Base-by-base conservation (phyloP, 2,329 filamentous ascomycete species). In the Neofusicoccum ribis region DNA sequence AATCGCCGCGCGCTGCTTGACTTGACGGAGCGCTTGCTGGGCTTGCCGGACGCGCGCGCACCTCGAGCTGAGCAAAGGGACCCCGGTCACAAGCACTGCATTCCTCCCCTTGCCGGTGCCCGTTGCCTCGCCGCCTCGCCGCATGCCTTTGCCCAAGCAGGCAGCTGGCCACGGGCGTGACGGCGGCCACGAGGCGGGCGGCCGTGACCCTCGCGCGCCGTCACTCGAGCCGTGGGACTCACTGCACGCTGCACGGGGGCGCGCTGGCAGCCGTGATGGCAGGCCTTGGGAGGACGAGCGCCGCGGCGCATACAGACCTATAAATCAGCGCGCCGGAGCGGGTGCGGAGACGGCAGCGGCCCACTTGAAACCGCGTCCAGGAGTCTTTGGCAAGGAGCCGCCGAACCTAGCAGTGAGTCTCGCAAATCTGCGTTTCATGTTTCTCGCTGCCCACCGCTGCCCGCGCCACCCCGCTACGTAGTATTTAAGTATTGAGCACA, bases 371-470 rank as follows among this genome's bases (percentile, higher is more conserved):
- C 54, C 50, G 50, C 50, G 31, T 17, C 50, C 39, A 59, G 54
- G 23, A 59, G 23, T 34, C 54, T 59, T 46, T 59, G 23, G 54
- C 54, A 59, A 20, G 54, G 54, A 59, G 39, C 39, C 54, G 54
- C 54, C 54, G 20, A 43, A 59, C 37, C 39, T 44, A 59, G 60
- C 41, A 52, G 60, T 63, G 39, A 63, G 60, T 63, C 27, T 31
- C 23, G 49, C 23, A 63, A 63, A 54, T 63, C 47, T 52, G 37
- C 52, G 60, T 63, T 63, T 63, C 60, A 63, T 63, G 60, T 63
- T 63, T 63, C 60, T 63, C 60, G 15, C 47, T 41, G 49, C 20
- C 60, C 49, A 12, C 14, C 39, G 9, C 12, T 31, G 27, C 27
- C 27, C 27, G 27, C 27, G 27, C 27, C 27, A 31, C 27, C 27